Evolutionary conservation across 2,329 filamentous ascomycete species (phyloP).

Genomic region (Microcyclospora tardicrescens): DNA sequence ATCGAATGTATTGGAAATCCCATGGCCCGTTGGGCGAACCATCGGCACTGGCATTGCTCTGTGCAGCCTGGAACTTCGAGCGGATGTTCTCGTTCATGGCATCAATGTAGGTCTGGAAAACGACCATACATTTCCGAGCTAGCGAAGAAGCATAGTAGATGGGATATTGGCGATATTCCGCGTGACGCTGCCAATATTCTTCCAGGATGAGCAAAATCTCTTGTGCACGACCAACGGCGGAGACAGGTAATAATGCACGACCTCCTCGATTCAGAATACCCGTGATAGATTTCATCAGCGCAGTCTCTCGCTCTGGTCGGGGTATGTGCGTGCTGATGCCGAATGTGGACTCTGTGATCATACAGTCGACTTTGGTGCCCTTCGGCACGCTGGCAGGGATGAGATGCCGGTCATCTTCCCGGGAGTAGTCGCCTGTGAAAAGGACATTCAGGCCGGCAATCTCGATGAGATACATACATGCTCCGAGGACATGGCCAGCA

Average conservation of each 20-base stretch:
- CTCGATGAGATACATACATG: constrained; percentile 95
- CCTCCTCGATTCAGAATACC: constrained; percentile 82
- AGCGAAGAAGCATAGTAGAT: constrained; percentile 97
- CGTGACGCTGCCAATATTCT: constrained; percentile 88
- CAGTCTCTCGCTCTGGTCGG: constrained; percentile 77
- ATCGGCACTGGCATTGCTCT: constrained; percentile 79
- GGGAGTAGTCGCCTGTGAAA: constrained; percentile 94
- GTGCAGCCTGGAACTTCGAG: constrained; percentile 66
- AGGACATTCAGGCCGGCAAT: constrained; percentile 94
- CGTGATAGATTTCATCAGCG: constrained; percentile 91
- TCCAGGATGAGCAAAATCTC: constrained; percentile 89
- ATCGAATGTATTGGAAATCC: constrained; percentile 92
- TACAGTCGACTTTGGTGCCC: constrained; percentile 82
- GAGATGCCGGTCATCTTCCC: constrained; percentile 88
- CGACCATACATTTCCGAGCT: constrained; percentile 92
- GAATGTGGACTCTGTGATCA: constrained; percentile 96
- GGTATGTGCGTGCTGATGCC: constrained; percentile 91
- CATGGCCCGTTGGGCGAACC: constrained; percentile 59
- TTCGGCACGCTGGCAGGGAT: constrained; percentile 85
- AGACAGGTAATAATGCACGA: constrained; percentile 86
- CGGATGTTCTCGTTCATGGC: constrained; percentile 99
- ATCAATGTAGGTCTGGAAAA: constrained; percentile 95
- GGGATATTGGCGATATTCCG: constrained; percentile 76
- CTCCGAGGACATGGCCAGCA: constrained; percentile 92
- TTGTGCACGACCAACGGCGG: constrained; percentile 85